phyloP scores from a whole-genome alignment of 2,329 filamentous ascomycete species.

The Aspergillus brasiliensis region DNA sequence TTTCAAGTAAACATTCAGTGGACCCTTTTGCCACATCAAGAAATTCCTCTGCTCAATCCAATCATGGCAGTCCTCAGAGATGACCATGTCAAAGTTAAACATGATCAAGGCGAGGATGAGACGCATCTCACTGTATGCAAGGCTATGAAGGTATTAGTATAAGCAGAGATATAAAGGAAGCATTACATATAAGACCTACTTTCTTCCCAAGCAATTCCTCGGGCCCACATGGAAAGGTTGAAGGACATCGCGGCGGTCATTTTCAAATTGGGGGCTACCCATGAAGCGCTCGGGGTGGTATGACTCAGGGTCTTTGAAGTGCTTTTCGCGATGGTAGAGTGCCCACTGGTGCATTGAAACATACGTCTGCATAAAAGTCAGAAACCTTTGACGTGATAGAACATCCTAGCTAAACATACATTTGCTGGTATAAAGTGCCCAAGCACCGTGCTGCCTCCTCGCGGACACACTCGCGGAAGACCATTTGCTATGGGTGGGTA shows the following conservation, averaged over 20 bases:
- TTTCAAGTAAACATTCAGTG: not conserved
- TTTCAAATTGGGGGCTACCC: not conserved
- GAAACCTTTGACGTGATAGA: not conserved
- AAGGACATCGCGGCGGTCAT: constrained; percentile 8
- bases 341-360: too few relatives aligned
- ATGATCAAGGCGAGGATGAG: constrained; percentile 11
- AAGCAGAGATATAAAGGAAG: not conserved
- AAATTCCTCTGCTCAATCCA: constrained; percentile 26
- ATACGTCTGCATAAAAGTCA: not conserved
- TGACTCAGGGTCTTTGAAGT: constrained; percentile 14
- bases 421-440: constrained; percentile 38
- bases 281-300: constrained; percentile 19
- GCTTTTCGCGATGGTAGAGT: constrained; percentile 6
- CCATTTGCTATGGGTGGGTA: constrained; percentile 46
- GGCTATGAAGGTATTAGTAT: not conserved
- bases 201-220: constrained; percentile 16
- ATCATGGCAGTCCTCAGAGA: constrained; percentile 13
- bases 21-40: not conserved
- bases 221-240: constrained; percentile 15
- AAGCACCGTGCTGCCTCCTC: constrained; percentile 39
- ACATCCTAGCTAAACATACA: constrained; percentile 10
- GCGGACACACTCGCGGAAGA: constrained; percentile 37
- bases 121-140: constrained; percentile 17
- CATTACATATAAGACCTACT: not conserved
- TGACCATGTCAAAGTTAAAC: constrained; percentile 25